These are phyloP conservation scores for Ascochyta clinopodiicola DNA, from an alignment of 2,329 filamentous ascomycete species.

Conservation along the genomic window DNA sequence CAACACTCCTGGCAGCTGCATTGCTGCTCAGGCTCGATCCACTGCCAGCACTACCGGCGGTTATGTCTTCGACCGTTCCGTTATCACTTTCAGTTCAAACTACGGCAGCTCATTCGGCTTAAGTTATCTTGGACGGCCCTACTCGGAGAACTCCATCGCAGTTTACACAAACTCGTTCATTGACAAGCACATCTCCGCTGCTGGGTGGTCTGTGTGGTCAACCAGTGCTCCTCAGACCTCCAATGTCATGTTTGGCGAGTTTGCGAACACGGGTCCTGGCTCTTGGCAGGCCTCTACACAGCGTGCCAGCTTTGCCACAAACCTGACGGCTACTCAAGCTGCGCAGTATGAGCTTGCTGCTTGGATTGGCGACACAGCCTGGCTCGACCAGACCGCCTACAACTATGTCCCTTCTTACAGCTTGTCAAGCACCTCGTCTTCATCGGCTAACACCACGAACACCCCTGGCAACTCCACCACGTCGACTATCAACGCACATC, in stretches of 20 bases:
- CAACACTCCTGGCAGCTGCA: slow-evolving; percentile 30
- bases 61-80: slow-evolving; percentile 61
- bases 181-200: slow-evolving; percentile 43
- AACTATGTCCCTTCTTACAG: slow-evolving; percentile 41
- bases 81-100: slow-evolving; percentile 51
- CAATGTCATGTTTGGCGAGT: slow-evolving; percentile 48
- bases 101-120: slow-evolving; percentile 33
- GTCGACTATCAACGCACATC: slow-evolving; percentile 46
- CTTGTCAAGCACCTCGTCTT: slow-evolving; percentile 15
- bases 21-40: slow-evolving; percentile 28
- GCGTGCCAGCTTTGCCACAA: slow-evolving; percentile 47
- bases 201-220: slow-evolving; percentile 45
- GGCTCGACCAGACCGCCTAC: slow-evolving; percentile 53
- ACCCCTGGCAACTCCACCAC: slow-evolving; percentile 31
- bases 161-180: slow-evolving; percentile 47
- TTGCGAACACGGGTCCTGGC: slow-evolving; percentile 41
- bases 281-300: slow-evolving; percentile 38
- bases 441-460: slow-evolving; percentile 37
- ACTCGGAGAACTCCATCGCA: slow-evolving; percentile 38
- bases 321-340: slow-evolving; percentile 45
- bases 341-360: slow-evolving; percentile 44
- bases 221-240: slow-evolving; percentile 43
- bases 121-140: slow-evolving; percentile 58
- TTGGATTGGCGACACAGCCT: slow-evolving; percentile 52
- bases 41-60: slow-evolving; percentile 44